Base-by-base conservation (phyloP, 805 yeast species). In the Maudiozyma saulgeensis region DNA sequence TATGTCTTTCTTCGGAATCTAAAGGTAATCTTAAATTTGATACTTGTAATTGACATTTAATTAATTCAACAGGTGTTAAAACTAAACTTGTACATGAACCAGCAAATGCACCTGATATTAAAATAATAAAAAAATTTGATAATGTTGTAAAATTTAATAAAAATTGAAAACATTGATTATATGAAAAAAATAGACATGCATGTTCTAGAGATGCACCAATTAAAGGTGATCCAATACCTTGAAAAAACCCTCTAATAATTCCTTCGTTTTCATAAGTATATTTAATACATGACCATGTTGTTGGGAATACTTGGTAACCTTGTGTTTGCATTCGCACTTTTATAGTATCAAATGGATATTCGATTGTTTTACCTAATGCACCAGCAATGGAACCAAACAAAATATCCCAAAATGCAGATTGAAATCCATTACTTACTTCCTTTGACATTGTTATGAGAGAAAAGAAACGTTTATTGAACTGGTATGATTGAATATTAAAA, bases 281-380 rank as follows among this genome's bases (percentile, higher is more conserved):
- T 41, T 57, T 59, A 41, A 90, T 78, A 62, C 93, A 84, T 53
- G 81, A 82, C 51, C 74, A 51, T 0, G 96, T 83, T 1, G 87
- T 80, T 0, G 66, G 66, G 58, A 77, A 82, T 35, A 67, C 63
- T 11, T 78, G 67, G 0, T 77, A 75, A 7, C 89, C 83, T 60
- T 87, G 93, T 1, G 88, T 78, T 61, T 84, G 91, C 31, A 91
- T 72, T 50, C 96, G 74, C 3, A 90, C 98, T 66, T 90, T 90
- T 43, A 89, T 76, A 0, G 97, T 91, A 60, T 90, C 98, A 56
- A 90, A 88, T 0, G 98, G 98, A 59, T 82, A 90, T 65, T 90
- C 98, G 13, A 90, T 77, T 31, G 84, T 57, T 63, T 90, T 91
- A 1, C 96, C 96, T 4, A 80, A 66, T 49, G 87, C 83, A 15